Evolutionary conservation across 139 green algal species (phyloP).

Genomic region (Auxenochlorella pyrenoidosa): DNA sequence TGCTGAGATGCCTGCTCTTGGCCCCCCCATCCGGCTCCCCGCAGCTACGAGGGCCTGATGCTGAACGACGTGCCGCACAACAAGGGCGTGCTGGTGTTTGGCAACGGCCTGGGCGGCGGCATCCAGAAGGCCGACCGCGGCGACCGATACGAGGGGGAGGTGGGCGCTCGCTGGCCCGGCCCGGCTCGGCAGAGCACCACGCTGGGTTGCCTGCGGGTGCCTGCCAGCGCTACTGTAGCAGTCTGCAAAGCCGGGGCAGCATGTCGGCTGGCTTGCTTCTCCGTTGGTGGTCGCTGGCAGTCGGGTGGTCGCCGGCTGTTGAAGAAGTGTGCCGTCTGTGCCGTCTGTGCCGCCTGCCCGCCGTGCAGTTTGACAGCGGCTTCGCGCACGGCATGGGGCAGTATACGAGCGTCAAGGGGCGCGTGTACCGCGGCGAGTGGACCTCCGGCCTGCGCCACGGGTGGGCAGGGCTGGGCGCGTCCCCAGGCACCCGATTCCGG

Average conservation of each 20-base stretch:
- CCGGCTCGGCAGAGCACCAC: background rate
- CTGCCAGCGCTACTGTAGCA: background rate
- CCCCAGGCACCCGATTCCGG: too few relatives aligned
- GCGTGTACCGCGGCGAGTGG: constrained; percentile 88
- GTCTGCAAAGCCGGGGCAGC: too few relatives aligned
- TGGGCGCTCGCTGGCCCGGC: background rate
- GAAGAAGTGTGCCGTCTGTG: too few relatives aligned
- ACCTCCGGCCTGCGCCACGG: constrained; percentile 78
- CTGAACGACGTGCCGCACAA: constrained; percentile 79
- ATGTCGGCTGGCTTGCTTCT: too few relatives aligned
- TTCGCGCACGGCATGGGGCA: constrained; percentile 89
- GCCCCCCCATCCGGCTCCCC: background rate
- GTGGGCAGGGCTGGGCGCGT: constrained; percentile 41
- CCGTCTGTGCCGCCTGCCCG: constrained; percentile 7
- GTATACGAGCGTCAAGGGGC: constrained; percentile 66
- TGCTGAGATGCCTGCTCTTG: background rate
- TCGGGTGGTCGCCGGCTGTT: too few relatives aligned
- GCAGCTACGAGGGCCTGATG: constrained; percentile 90
- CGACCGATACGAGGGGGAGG: constrained; percentile 60
- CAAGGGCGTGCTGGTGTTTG: constrained; percentile 87
- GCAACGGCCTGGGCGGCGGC: constrained; percentile 80
- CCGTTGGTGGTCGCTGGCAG: too few relatives aligned
- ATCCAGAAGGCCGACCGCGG: constrained; percentile 66
- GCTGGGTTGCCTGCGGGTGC: background rate
- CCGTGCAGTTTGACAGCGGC: constrained; percentile 89